These are phyloP conservation scores for Chlorella sp. DNA, from an alignment of 139 green algal species.

Conservation along the genomic window DNA sequence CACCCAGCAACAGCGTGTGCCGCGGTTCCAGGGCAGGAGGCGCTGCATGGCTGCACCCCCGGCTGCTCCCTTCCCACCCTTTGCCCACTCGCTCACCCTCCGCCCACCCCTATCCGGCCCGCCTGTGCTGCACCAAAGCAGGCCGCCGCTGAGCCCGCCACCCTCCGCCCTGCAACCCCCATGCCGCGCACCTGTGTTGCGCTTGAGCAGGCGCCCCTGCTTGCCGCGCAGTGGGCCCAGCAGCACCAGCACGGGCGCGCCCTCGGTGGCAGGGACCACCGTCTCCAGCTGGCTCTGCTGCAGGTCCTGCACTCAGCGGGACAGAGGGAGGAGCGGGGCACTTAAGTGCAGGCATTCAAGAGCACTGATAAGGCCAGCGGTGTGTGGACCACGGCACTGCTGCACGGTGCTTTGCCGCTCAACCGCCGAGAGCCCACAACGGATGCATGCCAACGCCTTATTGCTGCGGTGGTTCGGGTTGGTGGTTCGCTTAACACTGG, in stretches of 20 bases:
- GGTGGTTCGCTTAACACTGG: too few species aligned
- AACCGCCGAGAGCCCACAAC: too few species aligned
- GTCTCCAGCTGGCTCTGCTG: conserved; percentile 76
- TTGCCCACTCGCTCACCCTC: too few species aligned
- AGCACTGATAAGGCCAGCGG: too few species aligned
- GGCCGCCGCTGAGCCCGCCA: neutral
- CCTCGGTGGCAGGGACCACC: conserved; percentile 71
- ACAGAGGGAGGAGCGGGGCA: neutral
- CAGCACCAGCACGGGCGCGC: conserved; percentile 71
- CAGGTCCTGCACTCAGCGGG: conserved; percentile 38
- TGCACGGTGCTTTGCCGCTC: too few species aligned
- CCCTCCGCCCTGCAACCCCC: neutral
- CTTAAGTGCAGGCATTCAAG: too few species aligned
- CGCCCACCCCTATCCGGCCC: neutral
- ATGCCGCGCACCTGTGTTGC: conserved; percentile 18
- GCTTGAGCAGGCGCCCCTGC: conserved; percentile 61
- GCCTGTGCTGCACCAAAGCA: neutral
- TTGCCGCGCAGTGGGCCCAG: conserved; percentile 58
- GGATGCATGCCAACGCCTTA: too few species aligned
- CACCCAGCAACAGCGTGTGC: neutral
- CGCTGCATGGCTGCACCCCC: too few species aligned
- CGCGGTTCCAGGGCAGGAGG: neutral
- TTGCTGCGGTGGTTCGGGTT: too few species aligned
- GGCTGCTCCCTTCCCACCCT: too few species aligned
- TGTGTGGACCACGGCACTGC: too few species aligned